Percentiles rank a stretch among this genome's conserved stretches.
These are phyloP conservation scores for Lichtheimia hyalospora DNA, from an alignment of 371 early-diverging fungal genomes.

Conservation along the genomic window DNA sequence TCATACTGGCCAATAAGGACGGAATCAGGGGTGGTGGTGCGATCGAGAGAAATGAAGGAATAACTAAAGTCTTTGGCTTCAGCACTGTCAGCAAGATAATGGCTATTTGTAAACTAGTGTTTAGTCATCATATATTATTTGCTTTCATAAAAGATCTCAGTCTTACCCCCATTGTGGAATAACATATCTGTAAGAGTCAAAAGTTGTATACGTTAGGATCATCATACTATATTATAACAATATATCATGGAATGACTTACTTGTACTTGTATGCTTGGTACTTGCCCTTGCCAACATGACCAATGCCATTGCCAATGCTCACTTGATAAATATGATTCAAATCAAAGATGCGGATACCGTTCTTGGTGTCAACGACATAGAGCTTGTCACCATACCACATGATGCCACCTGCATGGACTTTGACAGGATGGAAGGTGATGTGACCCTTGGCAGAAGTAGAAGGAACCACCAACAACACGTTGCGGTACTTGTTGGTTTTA, in stretches of 20 bases:
- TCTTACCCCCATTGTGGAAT: constrained; percentile 8
- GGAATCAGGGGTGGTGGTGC: constrained; percentile 10
- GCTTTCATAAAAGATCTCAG: neutral
- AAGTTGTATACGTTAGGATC: neutral
- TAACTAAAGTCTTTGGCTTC: constrained; percentile 1
- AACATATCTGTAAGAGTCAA: neutral
- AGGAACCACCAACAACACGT: constrained; percentile 5
- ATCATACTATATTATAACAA: too few relatives aligned
- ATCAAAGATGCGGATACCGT: constrained; percentile 9
- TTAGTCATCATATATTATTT: neutral
- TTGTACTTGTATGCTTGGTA: constrained; percentile 8
- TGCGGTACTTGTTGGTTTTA: constrained; percentile 3
- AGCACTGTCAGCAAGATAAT: constrained; percentile 6
- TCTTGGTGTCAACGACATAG: constrained; percentile 8
- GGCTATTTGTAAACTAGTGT: neutral
- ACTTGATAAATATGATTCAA: constrained; percentile 11
- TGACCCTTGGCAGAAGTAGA: neutral
- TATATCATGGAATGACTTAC: neutral
- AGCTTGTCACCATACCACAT: constrained; percentile 13
- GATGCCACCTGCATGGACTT: constrained; percentile 10
- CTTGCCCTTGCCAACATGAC: constrained; percentile 8
- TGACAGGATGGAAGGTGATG: constrained; percentile 7
- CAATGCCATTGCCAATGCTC: constrained; percentile 7
- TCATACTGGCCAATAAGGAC: constrained; percentile 9
- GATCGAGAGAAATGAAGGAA: constrained; percentile 13